Evolutionary conservation across 2,329 filamentous ascomycete species (phyloP), one percentile per base, ranked within the genome.

Genomic region (Stemphylium beticola): DNA sequence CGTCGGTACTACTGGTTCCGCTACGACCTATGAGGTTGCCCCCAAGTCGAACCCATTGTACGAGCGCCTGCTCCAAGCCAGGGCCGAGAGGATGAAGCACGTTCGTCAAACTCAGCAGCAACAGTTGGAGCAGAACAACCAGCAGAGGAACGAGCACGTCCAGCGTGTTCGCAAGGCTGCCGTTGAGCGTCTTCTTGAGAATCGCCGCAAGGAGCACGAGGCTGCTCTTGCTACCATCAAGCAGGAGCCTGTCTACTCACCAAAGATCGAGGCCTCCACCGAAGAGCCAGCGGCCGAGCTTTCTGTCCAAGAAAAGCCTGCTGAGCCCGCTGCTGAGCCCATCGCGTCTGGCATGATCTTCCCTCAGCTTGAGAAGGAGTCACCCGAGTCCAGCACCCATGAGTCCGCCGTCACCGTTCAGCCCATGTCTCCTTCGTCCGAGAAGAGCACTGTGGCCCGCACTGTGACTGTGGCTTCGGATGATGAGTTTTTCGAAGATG

Each of bases 341-440:
- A 59, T 69, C 37, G 53, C 59, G 3, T 74, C 70, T 77, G 86
- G 87, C 67, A 97, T 98, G 92, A 93, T 98, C 72, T 98, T 98
- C 84, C 95, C 95, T 57, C 96, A 90, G 76, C 84, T 98, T 34
- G 92, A 96, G 66, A 96, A 96, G 79, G 95, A 98, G 78, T 96
- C 92, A 9, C 92, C 93, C 2, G 82, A 86, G 40, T 83, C 88
- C 17, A 96, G 92, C 78, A 84, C 90, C n/a, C 87, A 96, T 66
- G 82, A 91, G 72, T 81, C 83, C n/a, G 49, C 59, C 15, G 75
- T 73, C 38, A 66, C 68, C 22, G 57, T 52, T 61, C 69, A 68
- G 58, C 56, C 61, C 4, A 56, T 65, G 33, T 64, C 66, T 38
- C 65, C 63, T 6, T 53, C 55, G 12, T 62, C 67, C 6, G 63